Evolutionary conservation across 2,329 filamentous ascomycete genomes (phyloP), one percentile per base, ranked within the genome.

Genomic region (Magnaporthiopsis incrustans): DNA sequence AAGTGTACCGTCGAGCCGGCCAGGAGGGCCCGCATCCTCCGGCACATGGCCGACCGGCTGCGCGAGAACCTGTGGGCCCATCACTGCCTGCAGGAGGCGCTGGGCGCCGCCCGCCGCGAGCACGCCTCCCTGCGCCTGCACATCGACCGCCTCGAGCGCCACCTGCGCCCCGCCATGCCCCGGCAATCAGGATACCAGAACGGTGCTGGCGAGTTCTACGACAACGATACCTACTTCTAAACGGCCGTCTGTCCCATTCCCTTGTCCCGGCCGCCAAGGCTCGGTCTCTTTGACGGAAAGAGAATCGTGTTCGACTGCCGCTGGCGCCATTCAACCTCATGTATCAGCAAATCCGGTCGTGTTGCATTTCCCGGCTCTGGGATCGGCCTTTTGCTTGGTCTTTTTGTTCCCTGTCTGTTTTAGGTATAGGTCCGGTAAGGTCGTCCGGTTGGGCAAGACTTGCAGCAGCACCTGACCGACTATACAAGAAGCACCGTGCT

Each of bases 21-120:
- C 68, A 72, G 64, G 67, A 75, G 44, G 8, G 57, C 62, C 15
- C 68, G 67, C 27, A 68, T 63, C 33, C 33, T 69, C 44, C 63
- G 53, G 38, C 58, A 58, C 44, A 57, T 68, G 66, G 64, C 69
- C 1, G 61, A 66, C 22, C 63, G 60, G 63, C 65, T 65, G 57
- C 65, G 67, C 60, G 67, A 67, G 18, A 65, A 68, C 27, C 59
- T 72, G 60, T 63, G 62, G 62, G 32, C 58, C 32, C 62, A 59
- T 15, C 27, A 59, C 56, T 63, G 62, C 62, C 56, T 32, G 27
- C 50, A 35, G 25, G 33, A 63, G 35, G 57, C 62, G 12, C 11
- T 59, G 18, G 61, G 53, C 32, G 35, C 27, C n/a, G 57, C 35
- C 35, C 44, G 44, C 22, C 38, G 44, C 25, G 64, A 60, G 61